Evolutionary conservation across 1,139 yeast species (phyloP).

Genomic region (Candida gigantensis): DNA sequence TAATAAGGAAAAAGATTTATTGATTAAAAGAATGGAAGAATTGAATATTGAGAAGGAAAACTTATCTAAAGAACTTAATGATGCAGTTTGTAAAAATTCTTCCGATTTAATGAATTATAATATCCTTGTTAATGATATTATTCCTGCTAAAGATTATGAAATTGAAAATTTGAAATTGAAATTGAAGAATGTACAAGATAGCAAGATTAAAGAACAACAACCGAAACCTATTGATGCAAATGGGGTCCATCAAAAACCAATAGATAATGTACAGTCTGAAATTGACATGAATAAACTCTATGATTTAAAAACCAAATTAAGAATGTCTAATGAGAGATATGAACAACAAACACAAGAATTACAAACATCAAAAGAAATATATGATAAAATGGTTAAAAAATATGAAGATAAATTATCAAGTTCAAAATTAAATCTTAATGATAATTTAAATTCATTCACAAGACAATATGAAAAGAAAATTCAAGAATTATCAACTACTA

Average conservation of each 20-base stretch:
- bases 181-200: no score
- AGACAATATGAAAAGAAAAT: conserved; percentile 32
- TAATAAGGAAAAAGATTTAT: conserved; percentile 10
- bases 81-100: conserved; percentile 22
- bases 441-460: conserved; percentile 23
- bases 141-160: conserved; percentile 28
- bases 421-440: conserved; percentile 29
- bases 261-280: not conserved
- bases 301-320: conserved; percentile 23
- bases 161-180: conserved; percentile 21
- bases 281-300: conserved; percentile 13
- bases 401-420: conserved; percentile 27
- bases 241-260: not conserved
- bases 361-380: conserved; percentile 16
- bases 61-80: conserved; percentile 7
- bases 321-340: conserved; percentile 21
- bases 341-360: conserved; percentile 19
- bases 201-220: no score
- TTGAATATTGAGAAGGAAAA: conserved; percentile 20
- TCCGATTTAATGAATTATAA: conserved; percentile 22
- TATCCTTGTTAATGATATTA: conserved; percentile 15
- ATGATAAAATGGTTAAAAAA: conserved; percentile 20
- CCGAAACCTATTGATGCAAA: conserved; percentile 1
- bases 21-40: conserved; percentile 16
- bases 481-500: conserved; percentile 31